These are phyloP conservation scores for Schoenoplectus triqueter DNA, from an alignment of 202 grass and related monocot species.

Conservation along the genomic window DNA sequence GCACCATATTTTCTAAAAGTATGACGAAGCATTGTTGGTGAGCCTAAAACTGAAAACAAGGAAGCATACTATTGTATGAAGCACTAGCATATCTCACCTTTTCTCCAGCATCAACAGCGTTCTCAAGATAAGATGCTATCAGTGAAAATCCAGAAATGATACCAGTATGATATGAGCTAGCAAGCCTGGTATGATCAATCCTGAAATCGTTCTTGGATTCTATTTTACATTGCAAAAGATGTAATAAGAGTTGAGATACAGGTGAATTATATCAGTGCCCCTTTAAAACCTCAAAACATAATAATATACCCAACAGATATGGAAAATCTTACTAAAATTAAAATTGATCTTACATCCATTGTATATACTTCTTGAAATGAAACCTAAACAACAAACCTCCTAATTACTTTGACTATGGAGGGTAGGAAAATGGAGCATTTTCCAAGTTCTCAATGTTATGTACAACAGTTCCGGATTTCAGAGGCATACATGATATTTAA, in stretches of 20 bases:
- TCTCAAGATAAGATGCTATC: slow-evolving; percentile 64
- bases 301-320: slow-evolving; percentile 19
- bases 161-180: slow-evolving; percentile 87
- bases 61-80: neutral
- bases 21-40: neutral
- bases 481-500: neutral
- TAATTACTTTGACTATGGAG: neutral
- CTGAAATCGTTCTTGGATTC: slow-evolving; percentile 63
- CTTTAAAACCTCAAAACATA: slow-evolving; percentile 3
- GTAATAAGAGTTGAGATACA: neutral
- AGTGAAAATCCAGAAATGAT: slow-evolving; percentile 88
- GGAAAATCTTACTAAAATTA: neutral
- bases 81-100: slow-evolving; percentile 52
- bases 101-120: slow-evolving; percentile 50
- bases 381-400: neutral
- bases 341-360: neutral
- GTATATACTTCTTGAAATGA: neutral
- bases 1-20: neutral
- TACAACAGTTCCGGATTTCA: neutral
- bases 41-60: neutral
- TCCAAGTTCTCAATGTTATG: slow-evolving; percentile 18
- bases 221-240: slow-evolving; percentile 40
- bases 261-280: neutral
- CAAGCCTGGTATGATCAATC: slow-evolving; percentile 81
- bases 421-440: neutral